Conservation (phyloP, 23 red algal species). For the Pyropia yezoensis region DNA sequence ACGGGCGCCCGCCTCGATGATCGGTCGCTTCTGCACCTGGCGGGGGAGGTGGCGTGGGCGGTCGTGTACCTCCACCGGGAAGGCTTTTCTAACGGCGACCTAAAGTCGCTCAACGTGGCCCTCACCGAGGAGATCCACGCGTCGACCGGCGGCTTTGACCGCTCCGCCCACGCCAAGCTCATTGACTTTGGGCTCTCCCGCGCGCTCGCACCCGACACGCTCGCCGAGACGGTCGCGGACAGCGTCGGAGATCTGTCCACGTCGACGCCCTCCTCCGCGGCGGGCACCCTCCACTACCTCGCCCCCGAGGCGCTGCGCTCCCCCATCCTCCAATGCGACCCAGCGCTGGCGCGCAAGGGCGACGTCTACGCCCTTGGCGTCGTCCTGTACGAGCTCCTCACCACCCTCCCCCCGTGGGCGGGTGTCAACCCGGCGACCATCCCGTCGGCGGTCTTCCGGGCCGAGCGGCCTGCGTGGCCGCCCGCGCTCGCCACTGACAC, state of each 20-base stretch:
- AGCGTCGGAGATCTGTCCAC: background rate
- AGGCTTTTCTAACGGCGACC: constrained; percentile 38
- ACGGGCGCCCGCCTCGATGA: constrained; percentile 1
- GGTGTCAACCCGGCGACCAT: constrained; percentile 30
- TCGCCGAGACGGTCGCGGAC: constrained; percentile 7
- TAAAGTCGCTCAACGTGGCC: constrained; percentile 52
- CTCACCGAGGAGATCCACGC: constrained; percentile 12
- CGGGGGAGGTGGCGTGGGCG: constrained; percentile 15
- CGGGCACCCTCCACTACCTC: constrained; percentile 40
- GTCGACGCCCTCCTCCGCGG: background rate
- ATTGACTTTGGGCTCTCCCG: constrained; percentile 35
- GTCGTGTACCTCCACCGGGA: constrained; percentile 36
- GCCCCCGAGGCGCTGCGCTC: constrained; percentile 20
- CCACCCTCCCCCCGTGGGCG: constrained; percentile 35
- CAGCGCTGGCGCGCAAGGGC: constrained; percentile 8
- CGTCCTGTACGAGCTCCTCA: constrained; percentile 37
- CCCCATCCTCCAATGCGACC: background rate
- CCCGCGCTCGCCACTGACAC: constrained; percentile 12
- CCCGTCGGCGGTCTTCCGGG: constrained; percentile 45
- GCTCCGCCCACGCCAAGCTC: constrained; percentile 18
- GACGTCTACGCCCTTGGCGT: constrained; percentile 52
- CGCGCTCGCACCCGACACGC: background rate
- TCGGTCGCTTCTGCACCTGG: constrained; percentile 16
- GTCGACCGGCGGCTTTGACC: background rate
- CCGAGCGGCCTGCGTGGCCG: constrained; percentile 5